Conservation (phyloP, 306 rosid species). For the Dalbergia cochinchinensis region DNA sequence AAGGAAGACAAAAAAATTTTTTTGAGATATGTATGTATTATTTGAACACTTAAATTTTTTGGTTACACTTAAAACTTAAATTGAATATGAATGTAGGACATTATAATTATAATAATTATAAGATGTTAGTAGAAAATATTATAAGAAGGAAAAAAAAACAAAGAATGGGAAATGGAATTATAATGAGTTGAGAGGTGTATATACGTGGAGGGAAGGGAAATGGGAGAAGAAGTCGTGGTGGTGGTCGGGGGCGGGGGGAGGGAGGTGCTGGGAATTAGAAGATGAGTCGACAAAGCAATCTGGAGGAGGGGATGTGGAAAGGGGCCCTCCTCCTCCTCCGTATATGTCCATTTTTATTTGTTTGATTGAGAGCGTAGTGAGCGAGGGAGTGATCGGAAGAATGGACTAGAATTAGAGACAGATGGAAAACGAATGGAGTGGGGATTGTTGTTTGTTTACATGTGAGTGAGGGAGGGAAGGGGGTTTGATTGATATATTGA, state of each 20-base stretch:
- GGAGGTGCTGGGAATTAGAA: neutral
- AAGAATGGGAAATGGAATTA: neutral
- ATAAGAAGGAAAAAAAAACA: no score
- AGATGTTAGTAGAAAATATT: no score
- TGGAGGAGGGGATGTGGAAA: neutral
- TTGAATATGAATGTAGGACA: neutral
- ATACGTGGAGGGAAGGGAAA: slow-evolving; percentile 57
- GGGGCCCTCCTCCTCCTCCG: neutral
- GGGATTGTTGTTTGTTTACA: neutral
- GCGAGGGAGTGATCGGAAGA: neutral
- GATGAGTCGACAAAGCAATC: no score
- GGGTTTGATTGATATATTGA: slow-evolving; percentile 14
- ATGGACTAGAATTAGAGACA: no score
- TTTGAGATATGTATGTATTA: no score
- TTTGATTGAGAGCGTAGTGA: no score
- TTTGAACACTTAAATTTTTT: no score
- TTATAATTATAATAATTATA: no score
- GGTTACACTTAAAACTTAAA: neutral
- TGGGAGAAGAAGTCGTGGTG: neutral
- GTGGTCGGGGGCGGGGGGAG: neutral
- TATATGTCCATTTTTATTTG: slow-evolving; percentile 8
- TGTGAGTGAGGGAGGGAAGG: neutral
- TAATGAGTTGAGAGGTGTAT: neutral
- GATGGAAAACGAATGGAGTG: no score
- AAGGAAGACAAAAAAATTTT: no score